phyloP scores from a whole-genome alignment of 2,329 filamentous ascomycete genomes.

The Calonectria crousiana region DNA sequence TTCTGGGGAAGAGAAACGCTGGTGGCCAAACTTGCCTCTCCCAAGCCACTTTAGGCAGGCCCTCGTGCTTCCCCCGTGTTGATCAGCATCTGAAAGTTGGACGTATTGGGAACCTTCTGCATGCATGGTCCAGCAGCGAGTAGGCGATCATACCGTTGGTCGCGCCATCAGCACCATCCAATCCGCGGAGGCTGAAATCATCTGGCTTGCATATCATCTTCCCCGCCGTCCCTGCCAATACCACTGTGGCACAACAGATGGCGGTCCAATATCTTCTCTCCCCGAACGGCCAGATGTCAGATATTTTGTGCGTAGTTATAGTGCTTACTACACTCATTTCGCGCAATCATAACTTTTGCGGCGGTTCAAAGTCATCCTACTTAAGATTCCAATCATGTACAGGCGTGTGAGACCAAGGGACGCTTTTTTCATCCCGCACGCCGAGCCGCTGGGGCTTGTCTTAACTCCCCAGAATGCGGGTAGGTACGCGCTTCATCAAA shows the following conservation, averaged over 20 bases:
- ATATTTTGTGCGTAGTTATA: not conserved
- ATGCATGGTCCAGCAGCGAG: conserved; percentile 7
- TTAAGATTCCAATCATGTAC: not conserved
- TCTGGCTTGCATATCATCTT: not conserved
- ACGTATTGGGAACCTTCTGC: conserved; percentile 16
- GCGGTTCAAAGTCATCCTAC: not conserved
- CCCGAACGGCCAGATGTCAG: not conserved
- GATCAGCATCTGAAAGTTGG: conserved; percentile 15
- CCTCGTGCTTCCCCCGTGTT: conserved; percentile 10
- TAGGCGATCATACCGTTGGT: not conserved
- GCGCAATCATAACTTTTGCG: not conserved
- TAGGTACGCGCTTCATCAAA: conserved; percentile 10
- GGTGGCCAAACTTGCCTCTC: conserved; percentile 9
- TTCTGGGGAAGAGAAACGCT: conserved; percentile 12
- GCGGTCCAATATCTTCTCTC: not conserved
- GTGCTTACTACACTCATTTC: not conserved
- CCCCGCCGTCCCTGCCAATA: not conserved
- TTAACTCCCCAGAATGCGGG: conserved; percentile 19
- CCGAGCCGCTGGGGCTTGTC: conserved; percentile 25
- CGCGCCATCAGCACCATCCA: conserved; percentile 3
- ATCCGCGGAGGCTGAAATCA: not conserved
- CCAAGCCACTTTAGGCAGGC: conserved; percentile 17
- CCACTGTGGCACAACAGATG: not conserved
- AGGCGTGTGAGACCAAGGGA: not conserved
- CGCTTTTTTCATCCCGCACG: conserved; percentile 28